These are phyloP conservation scores for Mortierella alpina DNA, from an alignment of 192 early-diverging fungal species.

Conservation along the genomic window DNA sequence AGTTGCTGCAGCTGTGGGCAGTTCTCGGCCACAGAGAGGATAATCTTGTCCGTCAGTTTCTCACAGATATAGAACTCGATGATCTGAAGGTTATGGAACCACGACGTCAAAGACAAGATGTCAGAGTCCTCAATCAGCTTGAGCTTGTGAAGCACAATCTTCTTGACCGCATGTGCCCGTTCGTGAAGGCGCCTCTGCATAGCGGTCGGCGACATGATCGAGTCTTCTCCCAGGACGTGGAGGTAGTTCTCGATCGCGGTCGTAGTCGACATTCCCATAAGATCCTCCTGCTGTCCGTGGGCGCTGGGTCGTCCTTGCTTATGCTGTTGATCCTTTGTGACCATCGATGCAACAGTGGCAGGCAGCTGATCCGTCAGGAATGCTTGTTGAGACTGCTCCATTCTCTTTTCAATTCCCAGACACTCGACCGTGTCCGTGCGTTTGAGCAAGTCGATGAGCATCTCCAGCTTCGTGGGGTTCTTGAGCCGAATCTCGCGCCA, in stretches of 20 bases:
- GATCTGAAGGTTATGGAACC: constrained; percentile 48
- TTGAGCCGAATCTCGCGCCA: constrained; percentile 53
- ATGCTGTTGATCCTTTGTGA: constrained; percentile 2
- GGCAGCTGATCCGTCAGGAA: not conserved
- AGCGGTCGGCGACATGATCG: constrained; percentile 22
- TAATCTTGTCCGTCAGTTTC: constrained; percentile 53
- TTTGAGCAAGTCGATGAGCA: constrained; percentile 39
- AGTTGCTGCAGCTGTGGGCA: constrained; percentile 53
- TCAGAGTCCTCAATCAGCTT: constrained; percentile 41
- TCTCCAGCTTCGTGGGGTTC: constrained; percentile 22
- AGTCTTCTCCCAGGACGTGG: constrained; percentile 3
- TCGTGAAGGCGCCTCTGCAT: constrained; percentile 50
- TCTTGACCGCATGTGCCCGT: constrained; percentile 28
- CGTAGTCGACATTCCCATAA: not conserved
- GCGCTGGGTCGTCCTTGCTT: not conserved
- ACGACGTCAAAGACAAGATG: constrained; percentile 30
- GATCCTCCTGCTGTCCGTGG: constrained; percentile 1
- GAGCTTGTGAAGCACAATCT: constrained; percentile 52
- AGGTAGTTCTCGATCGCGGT: not conserved
- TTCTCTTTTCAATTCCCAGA: constrained; percentile 23
- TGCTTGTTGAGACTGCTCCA: not conserved
- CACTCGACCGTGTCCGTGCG: constrained; percentile 34
- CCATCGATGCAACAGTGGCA: not conserved
- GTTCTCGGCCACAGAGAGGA: constrained; percentile 52
- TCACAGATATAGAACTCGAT: constrained; percentile 69